A percentile compares a stretch with the other conserved stretches of the same genome.
These are phyloP conservation scores for Plantago lanceolata DNA, from an alignment of 305 asterid species.

Conservation along the genomic window DNA sequence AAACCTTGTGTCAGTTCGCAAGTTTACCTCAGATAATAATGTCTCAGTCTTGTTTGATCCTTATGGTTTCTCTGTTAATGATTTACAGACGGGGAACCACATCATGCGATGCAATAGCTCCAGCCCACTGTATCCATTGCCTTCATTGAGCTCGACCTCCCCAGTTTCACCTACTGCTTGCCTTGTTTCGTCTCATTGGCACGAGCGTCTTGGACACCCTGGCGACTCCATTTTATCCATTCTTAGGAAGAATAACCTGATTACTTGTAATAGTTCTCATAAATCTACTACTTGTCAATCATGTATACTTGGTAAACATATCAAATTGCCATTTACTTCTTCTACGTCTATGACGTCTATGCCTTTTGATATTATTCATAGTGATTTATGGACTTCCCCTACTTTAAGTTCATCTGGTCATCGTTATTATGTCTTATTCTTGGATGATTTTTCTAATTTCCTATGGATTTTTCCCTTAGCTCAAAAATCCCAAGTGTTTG, in stretches of 20 bases:
- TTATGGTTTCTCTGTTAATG: conserved; percentile 18
- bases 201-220: not conserved
- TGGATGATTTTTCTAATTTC: conserved; percentile 20
- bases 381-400: not conserved
- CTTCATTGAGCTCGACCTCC: not conserved
- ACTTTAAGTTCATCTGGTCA: not conserved
- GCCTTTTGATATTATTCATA: conserved; percentile 13
- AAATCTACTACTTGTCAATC: not conserved
- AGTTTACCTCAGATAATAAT: not conserved
- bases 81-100: conserved; percentile 8
- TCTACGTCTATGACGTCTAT: not conserved
- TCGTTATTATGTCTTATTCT: conserved; percentile 8
- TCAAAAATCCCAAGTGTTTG: conserved; percentile 3
- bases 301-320: conserved; percentile 22
- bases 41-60: conserved; percentile 3
- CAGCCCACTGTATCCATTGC: conserved; percentile 1
- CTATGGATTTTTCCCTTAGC: conserved; percentile 14
- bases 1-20: not conserved
- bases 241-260: not conserved
- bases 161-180: not conserved
- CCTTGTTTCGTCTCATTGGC: not conserved
- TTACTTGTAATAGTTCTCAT: not conserved
- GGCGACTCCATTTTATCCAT: not conserved
- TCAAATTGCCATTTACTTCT: conserved; percentile 16
- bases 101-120: conserved; percentile 2